A percentile compares a stretch with the other conserved stretches of the same genome.
phyloP scores from a whole-genome alignment of 1,284 basidiomycete genomes.

The Boletus sp. region DNA sequence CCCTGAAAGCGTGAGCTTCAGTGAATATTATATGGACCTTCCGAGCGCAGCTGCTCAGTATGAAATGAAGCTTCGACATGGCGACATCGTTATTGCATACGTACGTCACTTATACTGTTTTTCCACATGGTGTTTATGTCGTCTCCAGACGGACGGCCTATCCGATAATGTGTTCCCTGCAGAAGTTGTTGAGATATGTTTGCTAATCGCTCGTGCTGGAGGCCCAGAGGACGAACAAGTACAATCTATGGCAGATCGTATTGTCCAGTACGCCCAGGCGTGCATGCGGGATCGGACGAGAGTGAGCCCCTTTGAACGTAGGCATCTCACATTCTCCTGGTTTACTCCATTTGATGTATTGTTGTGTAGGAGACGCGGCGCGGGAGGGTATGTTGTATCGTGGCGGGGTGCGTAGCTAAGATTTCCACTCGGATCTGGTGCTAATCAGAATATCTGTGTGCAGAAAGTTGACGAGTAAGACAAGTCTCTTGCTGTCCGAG shows the following conservation, averaged over 20 bases:
- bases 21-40: conserved; percentile 52
- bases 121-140: conserved; percentile 10
- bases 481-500: conserved; percentile 15
- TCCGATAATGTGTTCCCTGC: conserved; percentile 82
- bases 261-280: conserved; percentile 65
- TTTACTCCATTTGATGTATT: conserved; percentile 5
- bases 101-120: conserved; percentile 39
- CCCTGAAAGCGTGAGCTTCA: conserved; percentile 47
- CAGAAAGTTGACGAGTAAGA: conserved; percentile 68
- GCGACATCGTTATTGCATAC: conserved; percentile 71
- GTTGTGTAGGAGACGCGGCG: conserved; percentile 51
- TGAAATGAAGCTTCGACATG: conserved; percentile 66
- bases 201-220: conserved; percentile 55
- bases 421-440: conserved; percentile 11
- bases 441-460: conserved; percentile 9
- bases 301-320: conserved; percentile 71
- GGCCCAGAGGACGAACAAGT: conserved; percentile 60
- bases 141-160: conserved; percentile 75
- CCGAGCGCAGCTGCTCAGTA: conserved; percentile 66
- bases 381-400: conserved; percentile 61
- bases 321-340: conserved; percentile 24
- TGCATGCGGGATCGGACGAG: conserved; percentile 66
- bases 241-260: conserved; percentile 66
- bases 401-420: conserved; percentile 56
- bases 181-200: conserved; percentile 68